These are phyloP conservation scores for Talaromyces sp. DNA, from an alignment of 2,329 filamentous ascomycete genomes.

Conservation along the genomic window DNA sequence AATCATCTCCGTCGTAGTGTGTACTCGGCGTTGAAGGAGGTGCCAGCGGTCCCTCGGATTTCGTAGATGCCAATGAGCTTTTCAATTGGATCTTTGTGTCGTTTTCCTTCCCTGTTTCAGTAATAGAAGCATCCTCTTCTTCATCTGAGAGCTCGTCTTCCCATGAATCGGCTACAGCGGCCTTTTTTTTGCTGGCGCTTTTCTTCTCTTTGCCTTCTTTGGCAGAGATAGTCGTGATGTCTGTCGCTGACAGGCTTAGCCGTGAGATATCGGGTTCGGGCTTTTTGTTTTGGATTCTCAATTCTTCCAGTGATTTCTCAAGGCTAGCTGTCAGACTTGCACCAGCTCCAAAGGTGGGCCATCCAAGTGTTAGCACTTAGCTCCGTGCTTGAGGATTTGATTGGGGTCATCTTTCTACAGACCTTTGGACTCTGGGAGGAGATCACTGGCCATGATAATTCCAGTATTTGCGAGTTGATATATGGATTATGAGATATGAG, in stretches of 20 bases:
- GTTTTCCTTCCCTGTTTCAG: conserved; percentile 27
- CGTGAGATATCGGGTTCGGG: conserved; percentile 29
- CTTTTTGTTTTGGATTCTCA: conserved; percentile 29
- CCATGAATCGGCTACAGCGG: conserved; percentile 65
- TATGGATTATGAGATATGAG: neutral
- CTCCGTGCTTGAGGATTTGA: neutral
- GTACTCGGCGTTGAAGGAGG: conserved; percentile 64
- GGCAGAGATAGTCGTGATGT: neutral
- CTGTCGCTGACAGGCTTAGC: conserved; percentile 18
- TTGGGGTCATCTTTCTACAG: conserved; percentile 13
- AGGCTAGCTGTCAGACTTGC: conserved; percentile 9
- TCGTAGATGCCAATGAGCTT: conserved; percentile 26
- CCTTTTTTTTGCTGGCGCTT: conserved; percentile 31
- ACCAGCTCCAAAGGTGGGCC: neutral
- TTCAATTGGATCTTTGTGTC: conserved; percentile 16
- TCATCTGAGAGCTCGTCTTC: conserved; percentile 63
- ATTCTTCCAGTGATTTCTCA: conserved; percentile 19
- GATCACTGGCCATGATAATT: conserved; percentile 15
- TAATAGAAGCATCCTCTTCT: conserved; percentile 25
- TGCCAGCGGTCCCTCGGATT: conserved; percentile 39
- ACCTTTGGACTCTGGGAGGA: conserved; percentile 22
- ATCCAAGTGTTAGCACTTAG: neutral
- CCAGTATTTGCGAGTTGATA: neutral
- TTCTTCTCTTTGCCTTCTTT: conserved; percentile 25
- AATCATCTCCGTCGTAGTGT: conserved; percentile 2